Evolutionary conservation across 495 filamentous ascomycete species (phyloP).

Genomic region (Beverwykella pulmonaria): DNA sequence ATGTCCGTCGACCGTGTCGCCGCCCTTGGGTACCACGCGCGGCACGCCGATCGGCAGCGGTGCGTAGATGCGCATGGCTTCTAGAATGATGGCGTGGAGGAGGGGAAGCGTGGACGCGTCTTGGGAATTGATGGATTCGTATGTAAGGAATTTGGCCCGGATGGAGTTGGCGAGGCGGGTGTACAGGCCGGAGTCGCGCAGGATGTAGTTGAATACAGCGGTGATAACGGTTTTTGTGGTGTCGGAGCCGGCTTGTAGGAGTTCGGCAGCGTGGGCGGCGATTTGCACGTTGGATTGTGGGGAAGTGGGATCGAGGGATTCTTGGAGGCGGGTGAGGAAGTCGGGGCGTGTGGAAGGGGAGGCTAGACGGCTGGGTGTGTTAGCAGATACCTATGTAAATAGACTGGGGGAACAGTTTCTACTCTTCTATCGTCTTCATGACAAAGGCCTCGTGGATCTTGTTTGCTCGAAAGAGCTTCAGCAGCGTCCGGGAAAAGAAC

Average conservation of each 20-base stretch:
- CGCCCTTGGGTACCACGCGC: not conserved
- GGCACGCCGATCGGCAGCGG: not conserved
- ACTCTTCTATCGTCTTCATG: no score
- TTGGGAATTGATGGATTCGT: not conserved
- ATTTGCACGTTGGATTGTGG: no score
- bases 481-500: not conserved
- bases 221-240: not conserved
- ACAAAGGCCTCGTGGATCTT: not conserved
- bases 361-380: no score
- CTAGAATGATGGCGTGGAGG: not conserved
- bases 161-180: not conserved
- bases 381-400: no score
- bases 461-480: not conserved
- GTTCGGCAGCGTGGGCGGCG: no score
- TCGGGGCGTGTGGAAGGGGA: no score
- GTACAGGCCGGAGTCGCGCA: not conserved
- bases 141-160: not conserved
- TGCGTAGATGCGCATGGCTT: conserved; percentile 5
- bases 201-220: not conserved
- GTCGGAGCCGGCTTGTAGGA: conserved; percentile 2
- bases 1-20: conserved; percentile 4
- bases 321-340: no score
- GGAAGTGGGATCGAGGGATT: no score
- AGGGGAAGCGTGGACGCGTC: not conserved
- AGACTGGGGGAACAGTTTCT: no score